These are phyloP conservation scores for Vicia sativa DNA, from an alignment of 306 rosid species.

Conservation along the genomic window DNA sequence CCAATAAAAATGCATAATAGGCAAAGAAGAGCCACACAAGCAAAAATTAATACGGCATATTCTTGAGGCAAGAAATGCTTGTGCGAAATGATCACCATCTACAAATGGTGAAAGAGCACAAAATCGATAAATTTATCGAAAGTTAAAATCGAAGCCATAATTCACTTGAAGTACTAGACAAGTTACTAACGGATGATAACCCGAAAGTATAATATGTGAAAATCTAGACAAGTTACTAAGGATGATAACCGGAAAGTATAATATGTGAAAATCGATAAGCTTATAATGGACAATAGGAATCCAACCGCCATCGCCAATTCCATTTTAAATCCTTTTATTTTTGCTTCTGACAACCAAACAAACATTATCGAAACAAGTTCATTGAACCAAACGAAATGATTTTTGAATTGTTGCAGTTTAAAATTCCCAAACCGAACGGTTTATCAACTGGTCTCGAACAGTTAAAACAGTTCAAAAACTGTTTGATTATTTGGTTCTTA, in stretches of 20 bases:
- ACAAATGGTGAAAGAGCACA: slow-evolving; percentile 80
- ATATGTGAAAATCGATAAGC: slow-evolving; percentile 77
- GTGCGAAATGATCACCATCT: slow-evolving; percentile 82
- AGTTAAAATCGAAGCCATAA: slow-evolving; percentile 9
- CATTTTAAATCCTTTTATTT: slow-evolving; percentile 51
- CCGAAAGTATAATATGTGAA: slow-evolving; percentile 93
- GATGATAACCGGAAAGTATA: too few relatives aligned
- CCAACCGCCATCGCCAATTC: slow-evolving; percentile 88
- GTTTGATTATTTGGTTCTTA: too few relatives aligned
- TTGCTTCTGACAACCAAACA: not conserved
- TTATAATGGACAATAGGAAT: slow-evolving; percentile 64
- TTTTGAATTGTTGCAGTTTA: not conserved
- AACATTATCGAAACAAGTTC: not conserved
- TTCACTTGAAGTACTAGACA: slow-evolving; percentile 13
- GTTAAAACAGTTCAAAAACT: too few relatives aligned
- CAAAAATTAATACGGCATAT: slow-evolving; percentile 75
- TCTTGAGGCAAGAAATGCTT: slow-evolving; percentile 87
- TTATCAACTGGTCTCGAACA: not conserved
- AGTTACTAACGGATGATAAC: slow-evolving; percentile 76
- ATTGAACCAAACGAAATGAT: not conserved
- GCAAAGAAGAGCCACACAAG: slow-evolving; percentile 69
- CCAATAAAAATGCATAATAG: too few relatives aligned
- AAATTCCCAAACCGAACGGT: not conserved
- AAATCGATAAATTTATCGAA: slow-evolving; percentile 14
- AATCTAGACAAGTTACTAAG: too few relatives aligned